Evolutionary conservation across 257 asterid species (phyloP), one percentile per base, ranked within the genome.

Genomic region (Coffea eugenioides): DNA sequence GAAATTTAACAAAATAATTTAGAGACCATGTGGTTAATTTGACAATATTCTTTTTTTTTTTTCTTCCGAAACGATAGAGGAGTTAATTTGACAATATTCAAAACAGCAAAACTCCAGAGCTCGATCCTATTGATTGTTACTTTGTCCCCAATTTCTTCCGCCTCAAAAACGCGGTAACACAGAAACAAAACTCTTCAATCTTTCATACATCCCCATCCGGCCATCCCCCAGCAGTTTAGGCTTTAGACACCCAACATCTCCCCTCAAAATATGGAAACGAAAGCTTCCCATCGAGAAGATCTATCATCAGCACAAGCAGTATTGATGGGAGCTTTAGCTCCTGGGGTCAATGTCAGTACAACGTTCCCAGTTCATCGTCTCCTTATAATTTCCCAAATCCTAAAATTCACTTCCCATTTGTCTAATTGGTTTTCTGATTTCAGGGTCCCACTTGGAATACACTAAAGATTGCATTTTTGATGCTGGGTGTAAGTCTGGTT

Each of bases 381-480:
- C 49, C 27, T 21, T 27, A 46, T 57, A 27, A 67, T 72, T 70
- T 75, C 10, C 69, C 27, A 43, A 45, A 39, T 64, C 79, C 77
- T 70, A 48, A 69, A 1, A 34, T 80, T 51, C 41, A 69, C 18
- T 70, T 41, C 49, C 65, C 15, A 77, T 13, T 71, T 51, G 8
- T 20, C 25, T 57, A 57, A 21, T 20, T 56, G 73, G 66, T 51
- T 45, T 48, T 75, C 62, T 52, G 23, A 59, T 65, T 82, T 49
- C 87, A 96, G 98, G 94, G 78, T 61, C 88, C 99, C 15, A 96
- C 98, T 23, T 96, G 98, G 99, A 91, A 92, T 77, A 86, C 97
- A 48, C 76, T 96, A 25, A 96, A 90, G 90, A 57, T 89, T 25
- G 92, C 98, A 76, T 93, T 95, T 77, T 75, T 93, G 8, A 85